A percentile compares a stretch with the other conserved stretches of the same genome.
Evolutionary conservation across 352 stramenopile species (phyloP).

Genomic region (Phytophthora rubi): DNA sequence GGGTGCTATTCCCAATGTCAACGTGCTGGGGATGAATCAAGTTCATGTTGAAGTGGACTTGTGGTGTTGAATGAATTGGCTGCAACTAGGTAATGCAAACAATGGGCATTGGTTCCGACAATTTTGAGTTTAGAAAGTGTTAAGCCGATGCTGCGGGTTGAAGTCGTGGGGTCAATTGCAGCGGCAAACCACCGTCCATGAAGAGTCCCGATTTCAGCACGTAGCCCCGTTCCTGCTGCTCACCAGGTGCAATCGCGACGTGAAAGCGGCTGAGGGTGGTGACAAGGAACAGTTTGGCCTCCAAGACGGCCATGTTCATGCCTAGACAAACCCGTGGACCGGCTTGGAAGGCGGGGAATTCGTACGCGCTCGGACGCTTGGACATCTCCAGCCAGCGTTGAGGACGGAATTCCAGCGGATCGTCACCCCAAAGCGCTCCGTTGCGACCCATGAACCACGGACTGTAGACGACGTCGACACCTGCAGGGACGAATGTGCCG

Average conservation of each 20-base stretch:
- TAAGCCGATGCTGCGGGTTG: neutral
- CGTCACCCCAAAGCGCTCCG: slow-evolving; percentile 53
- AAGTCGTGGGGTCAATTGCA: slow-evolving; percentile 39
- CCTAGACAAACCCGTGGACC: slow-evolving; percentile 72
- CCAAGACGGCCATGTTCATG: slow-evolving; percentile 78
- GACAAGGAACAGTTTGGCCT: slow-evolving; percentile 67
- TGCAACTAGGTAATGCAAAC: neutral
- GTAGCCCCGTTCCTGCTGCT: slow-evolving; percentile 54
- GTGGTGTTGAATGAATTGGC: no score
- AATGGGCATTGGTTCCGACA: neutral
- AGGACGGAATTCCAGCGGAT: slow-evolving; percentile 64
- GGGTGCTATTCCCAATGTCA: neutral
- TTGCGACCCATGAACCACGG: slow-evolving; percentile 82
- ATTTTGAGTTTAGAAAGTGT: neutral
- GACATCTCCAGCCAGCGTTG: slow-evolving; percentile 75
- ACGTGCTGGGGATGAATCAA: neutral
- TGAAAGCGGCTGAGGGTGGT: slow-evolving; percentile 52
- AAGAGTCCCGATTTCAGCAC: slow-evolving; percentile 62
- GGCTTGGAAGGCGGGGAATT: slow-evolving; percentile 79
- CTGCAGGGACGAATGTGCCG: slow-evolving; percentile 72
- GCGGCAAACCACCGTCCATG: slow-evolving; percentile 58
- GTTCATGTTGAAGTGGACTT: neutral
- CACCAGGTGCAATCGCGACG: slow-evolving; percentile 46
- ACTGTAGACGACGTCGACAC: slow-evolving; percentile 69
- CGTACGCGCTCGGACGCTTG: slow-evolving; percentile 62